These are phyloP conservation scores for Termitomyces sp. DNA, from an alignment of 768 basidiomycete species.

Conservation along the genomic window DNA sequence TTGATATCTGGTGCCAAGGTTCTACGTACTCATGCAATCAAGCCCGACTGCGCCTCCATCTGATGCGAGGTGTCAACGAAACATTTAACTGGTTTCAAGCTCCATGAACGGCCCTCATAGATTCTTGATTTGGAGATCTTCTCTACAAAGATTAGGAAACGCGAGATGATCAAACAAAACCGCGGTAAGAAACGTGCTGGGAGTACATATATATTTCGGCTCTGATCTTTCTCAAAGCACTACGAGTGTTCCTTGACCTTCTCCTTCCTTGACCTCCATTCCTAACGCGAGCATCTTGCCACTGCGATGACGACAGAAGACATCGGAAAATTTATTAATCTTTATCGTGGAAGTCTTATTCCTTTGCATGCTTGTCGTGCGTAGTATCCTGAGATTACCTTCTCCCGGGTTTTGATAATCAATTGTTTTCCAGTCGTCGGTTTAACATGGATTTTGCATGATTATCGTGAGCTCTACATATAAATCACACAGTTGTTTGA, in stretches of 20 bases:
- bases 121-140: not conserved
- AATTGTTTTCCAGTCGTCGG: constrained; percentile 23
- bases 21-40: not conserved
- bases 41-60: not conserved
- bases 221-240: too few species aligned
- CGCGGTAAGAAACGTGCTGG: not conserved
- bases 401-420: not conserved
- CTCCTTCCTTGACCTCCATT: not conserved
- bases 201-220: not conserved
- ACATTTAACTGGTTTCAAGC: not conserved
- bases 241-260: too few species aligned
- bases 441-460: constrained; percentile 38
- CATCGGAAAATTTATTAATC: not conserved
- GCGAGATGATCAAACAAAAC: not conserved
- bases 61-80: not conserved
- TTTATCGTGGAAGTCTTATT: constrained; percentile 18
- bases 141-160: not conserved
- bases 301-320: constrained; percentile 2
- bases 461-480: constrained; percentile 31
- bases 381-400: not conserved
- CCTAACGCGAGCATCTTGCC: not conserved
- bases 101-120: not conserved
- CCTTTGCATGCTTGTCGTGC: constrained; percentile 21
- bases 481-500: not conserved
- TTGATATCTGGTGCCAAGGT: not conserved